Conservation (phyloP, 1,284 basidiomycete genomes). For the Cystobasidiaceae sp. region DNA sequence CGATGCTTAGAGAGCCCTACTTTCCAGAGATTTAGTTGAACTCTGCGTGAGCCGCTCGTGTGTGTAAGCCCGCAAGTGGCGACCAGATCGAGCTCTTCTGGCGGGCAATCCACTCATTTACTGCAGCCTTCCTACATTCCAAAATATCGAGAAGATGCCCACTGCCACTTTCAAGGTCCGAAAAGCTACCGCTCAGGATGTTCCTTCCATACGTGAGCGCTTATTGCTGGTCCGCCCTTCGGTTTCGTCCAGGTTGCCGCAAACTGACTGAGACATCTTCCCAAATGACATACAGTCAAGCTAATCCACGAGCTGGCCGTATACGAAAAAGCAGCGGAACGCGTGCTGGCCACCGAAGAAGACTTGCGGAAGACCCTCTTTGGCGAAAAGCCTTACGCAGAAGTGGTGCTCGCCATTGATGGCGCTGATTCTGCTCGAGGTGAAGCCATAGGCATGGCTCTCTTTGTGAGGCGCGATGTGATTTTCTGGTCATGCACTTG, state of each 20-base stretch:
- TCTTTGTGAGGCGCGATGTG: conserved; percentile 50
- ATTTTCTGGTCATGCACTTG: conserved; percentile 61
- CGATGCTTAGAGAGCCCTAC: too few relatives aligned
- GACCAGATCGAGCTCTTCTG: not conserved
- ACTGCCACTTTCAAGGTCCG: too few relatives aligned
- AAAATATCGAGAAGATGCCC: too few relatives aligned
- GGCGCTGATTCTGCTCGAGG: conserved; percentile 52
- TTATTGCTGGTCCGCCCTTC: too few relatives aligned
- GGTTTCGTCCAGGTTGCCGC: too few relatives aligned
- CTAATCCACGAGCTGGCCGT: conserved; percentile 65
- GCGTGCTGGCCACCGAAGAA: conserved; percentile 79
- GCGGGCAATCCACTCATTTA: too few relatives aligned
- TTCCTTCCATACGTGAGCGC: too few relatives aligned
- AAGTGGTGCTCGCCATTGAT: conserved; percentile 72
- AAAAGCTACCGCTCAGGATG: too few relatives aligned
- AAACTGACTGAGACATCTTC: not conserved
- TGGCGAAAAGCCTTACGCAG: conserved; percentile 65
- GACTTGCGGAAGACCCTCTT: conserved; percentile 78
- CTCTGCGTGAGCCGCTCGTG: not conserved
- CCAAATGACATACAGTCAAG: conserved; percentile 52
- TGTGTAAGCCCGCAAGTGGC: not conserved
- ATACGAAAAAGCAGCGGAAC: conserved; percentile 85
- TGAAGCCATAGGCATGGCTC: conserved; percentile 51
- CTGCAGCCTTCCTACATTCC: too few relatives aligned
- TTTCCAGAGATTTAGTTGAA: too few relatives aligned